Evolutionary conservation across 2,329 filamentous ascomycete genomes (phyloP).

Genomic region (Aspergillus sp.): DNA sequence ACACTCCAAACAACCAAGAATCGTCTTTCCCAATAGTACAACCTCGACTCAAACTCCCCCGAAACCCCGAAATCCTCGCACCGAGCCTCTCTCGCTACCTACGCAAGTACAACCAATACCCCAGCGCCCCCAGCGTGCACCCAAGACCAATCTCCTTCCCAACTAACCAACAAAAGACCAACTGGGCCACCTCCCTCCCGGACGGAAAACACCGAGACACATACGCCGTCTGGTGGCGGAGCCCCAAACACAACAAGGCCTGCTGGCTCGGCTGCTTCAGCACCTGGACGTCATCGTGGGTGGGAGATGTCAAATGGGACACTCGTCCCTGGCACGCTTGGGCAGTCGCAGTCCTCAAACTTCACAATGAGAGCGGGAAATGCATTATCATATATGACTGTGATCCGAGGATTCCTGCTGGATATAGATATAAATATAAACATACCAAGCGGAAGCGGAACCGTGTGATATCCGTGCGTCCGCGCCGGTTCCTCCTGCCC

Average conservation of each 20-base stretch:
- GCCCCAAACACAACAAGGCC: background rate
- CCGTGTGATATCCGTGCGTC: background rate
- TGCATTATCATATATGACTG: constrained; percentile 1
- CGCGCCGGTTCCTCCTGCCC: background rate
- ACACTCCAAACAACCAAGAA: background rate
- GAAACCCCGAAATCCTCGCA: background rate
- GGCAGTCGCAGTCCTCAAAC: background rate
- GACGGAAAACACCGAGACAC: background rate
- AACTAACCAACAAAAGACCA: background rate
- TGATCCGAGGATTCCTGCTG: background rate
- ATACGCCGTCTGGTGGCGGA: background rate
- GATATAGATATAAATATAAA: background rate
- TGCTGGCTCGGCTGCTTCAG: background rate
- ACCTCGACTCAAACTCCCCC: background rate
- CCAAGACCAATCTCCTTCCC: background rate
- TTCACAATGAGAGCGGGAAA: background rate
- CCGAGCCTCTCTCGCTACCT: background rate
- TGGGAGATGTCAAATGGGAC: background rate
- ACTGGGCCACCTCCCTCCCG: background rate
- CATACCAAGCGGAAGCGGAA: background rate
- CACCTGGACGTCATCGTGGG: background rate
- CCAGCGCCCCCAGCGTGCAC: background rate
- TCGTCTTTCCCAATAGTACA: background rate
- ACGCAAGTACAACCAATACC: background rate
- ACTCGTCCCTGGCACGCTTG: background rate